Evolutionary conservation across 2,329 filamentous ascomycete genomes (phyloP).

Genomic region (Hymenotorrendiella dingleyae): DNA sequence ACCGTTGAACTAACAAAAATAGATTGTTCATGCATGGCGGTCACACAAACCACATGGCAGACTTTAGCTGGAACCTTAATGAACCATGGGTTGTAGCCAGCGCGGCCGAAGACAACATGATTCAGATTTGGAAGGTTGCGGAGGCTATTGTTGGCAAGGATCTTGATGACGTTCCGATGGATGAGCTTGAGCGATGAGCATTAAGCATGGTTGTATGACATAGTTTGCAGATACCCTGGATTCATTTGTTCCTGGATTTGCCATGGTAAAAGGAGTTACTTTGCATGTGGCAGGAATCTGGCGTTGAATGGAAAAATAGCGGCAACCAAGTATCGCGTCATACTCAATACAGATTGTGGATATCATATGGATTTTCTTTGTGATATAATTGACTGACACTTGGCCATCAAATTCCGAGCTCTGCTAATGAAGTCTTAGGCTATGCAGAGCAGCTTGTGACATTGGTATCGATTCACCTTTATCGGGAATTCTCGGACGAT

Average conservation of each 20-base stretch:
- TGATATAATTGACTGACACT: background rate
- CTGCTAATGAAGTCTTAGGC: too few species aligned
- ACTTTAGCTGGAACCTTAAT: slow-evolving; percentile 97
- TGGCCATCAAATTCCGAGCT: too few species aligned
- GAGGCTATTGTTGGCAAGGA: slow-evolving; percentile 77
- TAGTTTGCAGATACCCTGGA: slow-evolving; percentile 17
- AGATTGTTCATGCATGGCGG: slow-evolving; percentile 98
- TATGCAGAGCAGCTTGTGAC: too few species aligned
- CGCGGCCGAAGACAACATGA: slow-evolving; percentile 91
- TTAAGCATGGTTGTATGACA: slow-evolving; percentile 2
- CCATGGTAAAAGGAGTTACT: slow-evolving; percentile 11
- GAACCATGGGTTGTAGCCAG: slow-evolving; percentile 96
- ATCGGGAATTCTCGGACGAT: too few species aligned
- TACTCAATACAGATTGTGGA: background rate
- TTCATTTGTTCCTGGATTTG: slow-evolving; percentile 1
- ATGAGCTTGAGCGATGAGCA: slow-evolving; percentile 62
- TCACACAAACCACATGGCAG: slow-evolving; percentile 92
- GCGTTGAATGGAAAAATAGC: slow-evolving; percentile 13
- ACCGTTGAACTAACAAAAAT: slow-evolving; percentile 9
- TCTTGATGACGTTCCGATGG: slow-evolving; percentile 66
- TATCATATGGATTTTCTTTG: background rate
- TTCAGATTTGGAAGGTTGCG: slow-evolving; percentile 90
- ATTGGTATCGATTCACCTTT: too few species aligned
- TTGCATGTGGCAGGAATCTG: slow-evolving; percentile 9
- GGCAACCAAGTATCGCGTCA: slow-evolving; percentile 26